Base-by-base conservation (phyloP, 2,329 filamentous ascomycete genomes). In the Ascochyta rabiei region DNA sequence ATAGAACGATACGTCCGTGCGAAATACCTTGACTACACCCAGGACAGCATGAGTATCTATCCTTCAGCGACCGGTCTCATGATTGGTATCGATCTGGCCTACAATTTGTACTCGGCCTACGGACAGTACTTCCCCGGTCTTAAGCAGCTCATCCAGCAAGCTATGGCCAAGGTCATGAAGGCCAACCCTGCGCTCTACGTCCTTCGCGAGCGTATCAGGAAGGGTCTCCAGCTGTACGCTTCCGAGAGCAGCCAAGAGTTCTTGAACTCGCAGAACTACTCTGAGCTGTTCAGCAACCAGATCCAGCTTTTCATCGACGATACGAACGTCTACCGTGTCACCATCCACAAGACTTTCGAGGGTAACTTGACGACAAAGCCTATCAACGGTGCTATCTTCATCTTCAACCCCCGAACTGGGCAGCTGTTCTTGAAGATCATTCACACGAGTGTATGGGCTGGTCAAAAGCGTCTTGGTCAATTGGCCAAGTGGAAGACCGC, bases 81-180 rank as follows among this genome's bases (percentile, higher is more conserved):
- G 95, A 91, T 99, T 69, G 93, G 90, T 67, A 95, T 99, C 58
- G 95, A 99, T 79, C 83, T 99, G 68, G 93, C 95, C 0, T 99
- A 99, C 83, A 99, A 99, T 75, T 80, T 99, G 35, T 98, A 98
- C 80, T 98, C 95, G 7, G 95, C 95, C 0, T 99, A 96, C 68
- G 95, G 95, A 46, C 93, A 97, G 79, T 99, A 97, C 80, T 99
- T 99, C 86, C 95, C 95, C 42, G 95, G 95, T 71, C 80, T 99
- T 58, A 99, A 99, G 82, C 89, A 92, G 42, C 84, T 99, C 21
- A 82, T 99, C 23, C 96, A 99, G 76, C 93, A 98, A 75, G 95
- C 96, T 6, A 99, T 99, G 96, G 92, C 92, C 43, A 99, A 99
- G 86, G 87, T 99, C 73, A 99, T 99, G 95, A 99, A 99, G 79